Evolutionary conservation across 2,329 filamentous ascomycete genomes (phyloP).

Genomic region (Colletotrichum melonis): DNA sequence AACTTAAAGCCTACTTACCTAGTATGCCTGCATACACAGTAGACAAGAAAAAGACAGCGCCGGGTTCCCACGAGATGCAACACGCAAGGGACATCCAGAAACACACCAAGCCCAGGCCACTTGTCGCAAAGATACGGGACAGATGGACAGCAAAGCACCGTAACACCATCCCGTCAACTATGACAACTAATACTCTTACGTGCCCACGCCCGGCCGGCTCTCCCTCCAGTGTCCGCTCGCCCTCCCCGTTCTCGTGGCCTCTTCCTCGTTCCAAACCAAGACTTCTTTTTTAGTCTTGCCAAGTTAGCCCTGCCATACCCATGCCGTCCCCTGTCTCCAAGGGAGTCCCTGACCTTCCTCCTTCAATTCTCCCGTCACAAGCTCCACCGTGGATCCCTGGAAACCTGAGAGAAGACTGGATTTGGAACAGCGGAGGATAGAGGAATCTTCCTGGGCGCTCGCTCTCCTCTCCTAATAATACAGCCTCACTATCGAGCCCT

Average conservation of each 20-base stretch:
- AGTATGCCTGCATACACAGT: no score
- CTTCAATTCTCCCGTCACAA: neutral
- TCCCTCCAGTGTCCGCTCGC: neutral
- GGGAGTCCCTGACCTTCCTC: neutral
- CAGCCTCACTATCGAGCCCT: constrained; percentile 5
- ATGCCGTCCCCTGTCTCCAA: neutral
- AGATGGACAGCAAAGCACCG: neutral
- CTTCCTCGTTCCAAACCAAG: neutral
- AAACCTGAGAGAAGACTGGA: neutral
- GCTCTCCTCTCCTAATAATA: constrained; percentile 11
- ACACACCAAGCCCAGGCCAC: neutral
- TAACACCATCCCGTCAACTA: neutral
- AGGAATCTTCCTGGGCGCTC: neutral
- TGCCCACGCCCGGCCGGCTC: neutral
- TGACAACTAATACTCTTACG: neutral
- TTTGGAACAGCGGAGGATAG: neutral
- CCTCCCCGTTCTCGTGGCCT: neutral
- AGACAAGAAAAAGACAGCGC: neutral
- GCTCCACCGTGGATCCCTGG: neutral
- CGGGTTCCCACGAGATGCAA: neutral
- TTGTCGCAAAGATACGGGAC: neutral
- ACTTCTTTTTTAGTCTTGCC: neutral
- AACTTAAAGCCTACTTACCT: no score
- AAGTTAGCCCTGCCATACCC: neutral
- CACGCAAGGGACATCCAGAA: neutral